A percentile compares a stretch with the other conserved stretches of the same genome.
Evolutionary conservation across 2,329 filamentous ascomycete species (phyloP).

Genomic region (Alternaria longipes): DNA sequence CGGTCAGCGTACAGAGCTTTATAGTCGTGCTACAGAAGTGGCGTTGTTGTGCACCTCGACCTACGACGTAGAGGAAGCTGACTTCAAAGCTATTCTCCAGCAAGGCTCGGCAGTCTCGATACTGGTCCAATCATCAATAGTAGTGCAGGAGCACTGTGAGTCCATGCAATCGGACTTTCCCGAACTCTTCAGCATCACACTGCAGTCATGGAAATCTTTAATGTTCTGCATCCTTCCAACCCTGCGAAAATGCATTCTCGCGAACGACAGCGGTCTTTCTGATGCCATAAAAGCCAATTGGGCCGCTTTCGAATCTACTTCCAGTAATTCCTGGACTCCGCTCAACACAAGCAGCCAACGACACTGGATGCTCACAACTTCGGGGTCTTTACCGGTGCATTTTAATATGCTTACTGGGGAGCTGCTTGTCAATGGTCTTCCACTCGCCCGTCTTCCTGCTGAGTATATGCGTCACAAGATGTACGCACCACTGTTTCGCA

Average conservation of each 20-base stretch:
- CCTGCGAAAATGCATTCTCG: slow-evolving; percentile 14
- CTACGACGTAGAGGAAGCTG: slow-evolving; percentile 54
- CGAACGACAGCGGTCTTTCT: slow-evolving; percentile 18
- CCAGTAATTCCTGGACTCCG: slow-evolving; percentile 17
- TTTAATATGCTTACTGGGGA: slow-evolving; percentile 63
- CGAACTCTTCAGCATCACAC: slow-evolving; percentile 12
- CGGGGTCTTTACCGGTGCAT: slow-evolving; percentile 35
- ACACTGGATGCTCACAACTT: slow-evolving; percentile 47
- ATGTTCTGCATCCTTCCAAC: slow-evolving; percentile 18
- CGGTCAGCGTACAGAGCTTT: slow-evolving; percentile 43
- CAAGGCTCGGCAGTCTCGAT: slow-evolving; percentile 20
- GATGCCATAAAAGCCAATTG: slow-evolving; percentile 29
- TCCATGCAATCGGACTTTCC: slow-evolving; percentile 4
- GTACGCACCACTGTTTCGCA: slow-evolving; percentile 58
- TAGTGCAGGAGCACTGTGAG: slow-evolving; percentile 27
- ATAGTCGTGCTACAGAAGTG: slow-evolving; percentile 50
- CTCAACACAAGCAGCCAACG: slow-evolving; percentile 18
- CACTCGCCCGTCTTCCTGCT: slow-evolving; percentile 58
- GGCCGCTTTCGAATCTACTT: slow-evolving; percentile 27
- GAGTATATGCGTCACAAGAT: slow-evolving; percentile 54
- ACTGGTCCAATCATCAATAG: slow-evolving; percentile 34
- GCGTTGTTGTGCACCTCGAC: slow-evolving; percentile 56
- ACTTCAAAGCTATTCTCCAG: slow-evolving; percentile 42
- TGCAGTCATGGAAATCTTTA: slow-evolving; percentile 26
- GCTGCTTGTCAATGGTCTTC: slow-evolving; percentile 63